Evolutionary conservation across 2,329 filamentous ascomycete genomes (phyloP).

Genomic region (Aspergillus sp.): DNA sequence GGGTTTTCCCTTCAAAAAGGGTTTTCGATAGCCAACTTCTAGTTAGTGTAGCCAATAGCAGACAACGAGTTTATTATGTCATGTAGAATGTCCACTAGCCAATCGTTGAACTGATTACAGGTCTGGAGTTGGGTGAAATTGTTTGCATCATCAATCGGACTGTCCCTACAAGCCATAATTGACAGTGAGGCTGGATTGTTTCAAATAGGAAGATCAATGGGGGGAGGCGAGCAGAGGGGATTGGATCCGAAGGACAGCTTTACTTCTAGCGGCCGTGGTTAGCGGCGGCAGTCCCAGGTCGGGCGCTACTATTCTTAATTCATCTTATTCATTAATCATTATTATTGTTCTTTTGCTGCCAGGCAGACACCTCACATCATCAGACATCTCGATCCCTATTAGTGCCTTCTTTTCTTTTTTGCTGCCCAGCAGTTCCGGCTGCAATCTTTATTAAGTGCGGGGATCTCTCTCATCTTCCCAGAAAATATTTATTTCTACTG

Average conservation of each 20-base stretch:
- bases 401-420: background rate
- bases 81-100: background rate
- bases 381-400: background rate
- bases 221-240: background rate
- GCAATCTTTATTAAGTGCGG: background rate
- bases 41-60: background rate
- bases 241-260: background rate
- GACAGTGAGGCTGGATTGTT: background rate
- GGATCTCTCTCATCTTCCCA: background rate
- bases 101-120: background rate
- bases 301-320: background rate
- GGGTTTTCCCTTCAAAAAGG: background rate
- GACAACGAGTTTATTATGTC: background rate
- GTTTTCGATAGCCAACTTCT: too few relatives aligned
- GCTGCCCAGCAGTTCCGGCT: background rate
- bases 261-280: background rate
- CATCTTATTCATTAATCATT: background rate
- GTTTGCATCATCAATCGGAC: background rate
- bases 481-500: background rate
- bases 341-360: background rate
- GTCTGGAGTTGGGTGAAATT: background rate
- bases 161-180: background rate
- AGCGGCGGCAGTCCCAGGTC: slow-evolving; percentile 6
- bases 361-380: background rate
- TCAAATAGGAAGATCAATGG: background rate